Percentiles rank a stretch among this genome's conserved stretches.
Conservation (phyloP, 164 flowering plant species). For the Aristolochia contorta region DNA sequence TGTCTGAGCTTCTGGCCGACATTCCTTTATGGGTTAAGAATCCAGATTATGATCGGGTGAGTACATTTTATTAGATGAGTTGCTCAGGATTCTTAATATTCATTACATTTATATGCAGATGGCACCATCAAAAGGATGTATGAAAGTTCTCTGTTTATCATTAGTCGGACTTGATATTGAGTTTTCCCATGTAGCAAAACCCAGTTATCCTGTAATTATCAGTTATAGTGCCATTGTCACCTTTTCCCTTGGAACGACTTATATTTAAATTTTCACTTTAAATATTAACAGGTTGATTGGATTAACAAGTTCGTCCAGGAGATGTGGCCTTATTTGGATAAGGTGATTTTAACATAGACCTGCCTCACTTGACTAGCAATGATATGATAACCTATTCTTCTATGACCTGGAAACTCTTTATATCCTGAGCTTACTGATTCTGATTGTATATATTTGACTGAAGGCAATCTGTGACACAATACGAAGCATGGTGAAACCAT, state of each 20-base stretch:
- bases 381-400: background rate
- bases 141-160: too few species aligned
- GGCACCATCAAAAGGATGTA: too few species aligned
- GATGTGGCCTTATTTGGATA: conserved; percentile 80
- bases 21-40: conserved; percentile 75
- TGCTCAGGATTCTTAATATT: too few species aligned
- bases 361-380: background rate
- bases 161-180: too few species aligned
- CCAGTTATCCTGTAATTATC: background rate
- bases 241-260: background rate
- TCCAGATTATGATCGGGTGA: conserved; percentile 73
- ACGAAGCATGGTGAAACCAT: conserved; percentile 38
- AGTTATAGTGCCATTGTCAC: background rate
- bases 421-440: too few species aligned
- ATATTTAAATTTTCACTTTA: background rate
- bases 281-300: conserved; percentile 13
- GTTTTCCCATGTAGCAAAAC: background rate
- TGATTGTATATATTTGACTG: conserved; percentile 1
- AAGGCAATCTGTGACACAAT: conserved; percentile 56
- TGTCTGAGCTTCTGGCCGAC: conserved; percentile 47
- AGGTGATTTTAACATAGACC: conserved; percentile 25
- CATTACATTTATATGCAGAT: too few species aligned
- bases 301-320: conserved; percentile 50
- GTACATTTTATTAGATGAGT: conserved; percentile 3
- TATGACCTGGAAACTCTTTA: background rate